Evolutionary conservation across 495 filamentous ascomycete genomes (phyloP), one percentile per base, ranked within the genome.

Genomic region (Cercophora samala): DNA sequence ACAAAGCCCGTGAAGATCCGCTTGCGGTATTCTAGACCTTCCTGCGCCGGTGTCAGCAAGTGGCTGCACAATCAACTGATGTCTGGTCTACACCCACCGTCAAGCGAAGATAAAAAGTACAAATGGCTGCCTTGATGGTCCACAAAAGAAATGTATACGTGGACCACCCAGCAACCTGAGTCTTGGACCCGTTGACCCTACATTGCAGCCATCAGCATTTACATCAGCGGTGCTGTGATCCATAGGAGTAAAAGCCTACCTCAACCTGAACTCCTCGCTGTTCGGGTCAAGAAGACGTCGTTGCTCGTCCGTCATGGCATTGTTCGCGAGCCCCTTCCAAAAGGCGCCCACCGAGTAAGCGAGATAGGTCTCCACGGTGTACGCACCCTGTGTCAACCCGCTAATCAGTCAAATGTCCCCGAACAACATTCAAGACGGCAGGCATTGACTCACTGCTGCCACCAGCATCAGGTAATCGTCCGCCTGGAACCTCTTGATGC

Each of bases 381-480:
- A 82, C 62, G 18, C 18, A 23, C 32, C 60, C 17, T 22, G 22
- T 26, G 1, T 1, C 22, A 15, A 6, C 32, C 64, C 29, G 37
- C 5, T 24, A 3, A 9, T 3, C 9, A 2, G 4, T 18, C 26
- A 29, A 29, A 4, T 29, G 4, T 29, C 3, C 26, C 26, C 26
- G 26, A 29, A 29, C 26, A 25, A 2, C n/a, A n/a, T n/a, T n/a
- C n/a, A n/a, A n/a, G n/a, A n/a, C n/a, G n/a, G n/a, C n/a, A n/a
- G n/a, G n/a, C n/a, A n/a, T n/a, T n/a, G n/a, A 74, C 81, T 74
- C 72, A 86, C 86, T 58, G 79, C 80, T 3, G 83, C 84, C 23
- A 88, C 19, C 18, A 85, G 67, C 85, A 88, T 88, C 11, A 89
- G 68, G 73, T 86, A 88, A 69, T 89, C 87, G 72, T 89, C 87